Evolutionary conservation across 2,329 filamentous ascomycete genomes (phyloP).

Genomic region (Geosmithia putterillii): DNA sequence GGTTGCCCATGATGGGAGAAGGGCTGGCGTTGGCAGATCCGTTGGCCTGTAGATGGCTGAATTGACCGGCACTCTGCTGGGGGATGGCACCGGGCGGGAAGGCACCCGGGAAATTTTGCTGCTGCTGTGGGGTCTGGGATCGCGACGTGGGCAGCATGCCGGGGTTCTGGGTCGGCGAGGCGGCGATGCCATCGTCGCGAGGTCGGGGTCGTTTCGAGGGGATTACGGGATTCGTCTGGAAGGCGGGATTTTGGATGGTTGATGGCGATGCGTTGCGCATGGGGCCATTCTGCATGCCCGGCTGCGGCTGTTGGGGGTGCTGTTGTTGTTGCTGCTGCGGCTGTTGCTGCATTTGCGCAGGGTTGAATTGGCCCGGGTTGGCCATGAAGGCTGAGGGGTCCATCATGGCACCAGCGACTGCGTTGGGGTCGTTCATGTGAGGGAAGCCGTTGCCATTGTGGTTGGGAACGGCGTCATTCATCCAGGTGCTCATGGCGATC

Average conservation of each 20-base stretch:
- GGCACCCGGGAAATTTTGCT: slow-evolving; percentile 56
- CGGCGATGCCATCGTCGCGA: slow-evolving; percentile 71
- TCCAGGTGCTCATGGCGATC: slow-evolving; percentile 57
- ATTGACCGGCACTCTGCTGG: slow-evolving; percentile 48
- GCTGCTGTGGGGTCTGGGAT: slow-evolving; percentile 75
- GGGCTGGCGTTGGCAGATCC: slow-evolving; percentile 77
- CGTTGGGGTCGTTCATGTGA: slow-evolving; percentile 50
- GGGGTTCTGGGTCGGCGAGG: slow-evolving; percentile 66
- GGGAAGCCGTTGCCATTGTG: slow-evolving; percentile 59
- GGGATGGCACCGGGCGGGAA: slow-evolving; percentile 55
- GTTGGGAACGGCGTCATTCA: slow-evolving; percentile 58
- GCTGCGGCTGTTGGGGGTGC: slow-evolving; percentile 28
- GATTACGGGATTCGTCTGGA: slow-evolving; percentile 75
- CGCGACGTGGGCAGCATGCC: slow-evolving; percentile 70
- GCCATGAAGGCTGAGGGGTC: slow-evolving; percentile 53
- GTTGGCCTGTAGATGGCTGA: slow-evolving; percentile 72
- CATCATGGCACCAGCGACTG: slow-evolving; percentile 43
- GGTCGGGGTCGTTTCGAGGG: slow-evolving; percentile 81
- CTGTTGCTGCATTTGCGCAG: slow-evolving; percentile 42
- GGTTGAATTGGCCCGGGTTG: slow-evolving; percentile 48
- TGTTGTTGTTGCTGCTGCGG: slow-evolving; percentile 10
- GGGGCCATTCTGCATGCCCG: slow-evolving; percentile 66
- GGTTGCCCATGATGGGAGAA: slow-evolving; percentile 83
- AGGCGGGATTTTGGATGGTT: slow-evolving; percentile 59
- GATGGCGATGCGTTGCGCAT: slow-evolving; percentile 74